Percentiles rank a stretch among this genome's conserved stretches.
Evolutionary conservation across 2,329 filamentous ascomycete genomes (phyloP).

Genomic region (Venturia aucupariae): DNA sequence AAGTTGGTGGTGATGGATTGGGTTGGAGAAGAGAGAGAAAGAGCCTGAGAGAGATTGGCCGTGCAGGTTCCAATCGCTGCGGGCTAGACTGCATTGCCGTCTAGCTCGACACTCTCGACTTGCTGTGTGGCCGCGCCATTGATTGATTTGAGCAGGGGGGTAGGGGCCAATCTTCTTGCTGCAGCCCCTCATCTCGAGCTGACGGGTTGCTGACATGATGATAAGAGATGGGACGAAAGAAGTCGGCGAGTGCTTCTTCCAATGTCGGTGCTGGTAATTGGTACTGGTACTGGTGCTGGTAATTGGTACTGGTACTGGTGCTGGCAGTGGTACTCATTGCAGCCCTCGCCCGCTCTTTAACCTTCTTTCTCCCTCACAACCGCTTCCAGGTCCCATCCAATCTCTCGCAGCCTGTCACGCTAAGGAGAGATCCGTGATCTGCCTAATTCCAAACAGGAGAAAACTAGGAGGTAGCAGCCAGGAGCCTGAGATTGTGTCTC

Average conservation of each 20-base stretch:
- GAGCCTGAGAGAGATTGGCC: background rate
- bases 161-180: background rate
- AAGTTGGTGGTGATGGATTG: background rate
- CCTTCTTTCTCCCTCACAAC: background rate
- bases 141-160: background rate
- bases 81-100: background rate
- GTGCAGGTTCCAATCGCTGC: background rate
- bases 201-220: background rate
- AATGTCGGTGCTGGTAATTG: too few relatives aligned
- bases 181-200: background rate
- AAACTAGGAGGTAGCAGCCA: background rate
- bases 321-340: background rate
- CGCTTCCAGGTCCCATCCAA: too few relatives aligned
- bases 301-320: too few relatives aligned
- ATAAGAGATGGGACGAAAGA: background rate
- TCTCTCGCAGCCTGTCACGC: background rate
- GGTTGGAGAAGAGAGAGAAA: background rate
- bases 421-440: background rate
- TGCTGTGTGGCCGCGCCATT: background rate
- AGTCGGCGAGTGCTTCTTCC: background rate
- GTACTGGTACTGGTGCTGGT: too few relatives aligned
- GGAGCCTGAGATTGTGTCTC: too few relatives aligned
- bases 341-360: background rate
- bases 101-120: too few relatives aligned
- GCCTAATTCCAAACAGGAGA: background rate